Evolutionary conservation across 108 stramenopile species (phyloP).

Genomic region (Skeletonema marinoi): DNA sequence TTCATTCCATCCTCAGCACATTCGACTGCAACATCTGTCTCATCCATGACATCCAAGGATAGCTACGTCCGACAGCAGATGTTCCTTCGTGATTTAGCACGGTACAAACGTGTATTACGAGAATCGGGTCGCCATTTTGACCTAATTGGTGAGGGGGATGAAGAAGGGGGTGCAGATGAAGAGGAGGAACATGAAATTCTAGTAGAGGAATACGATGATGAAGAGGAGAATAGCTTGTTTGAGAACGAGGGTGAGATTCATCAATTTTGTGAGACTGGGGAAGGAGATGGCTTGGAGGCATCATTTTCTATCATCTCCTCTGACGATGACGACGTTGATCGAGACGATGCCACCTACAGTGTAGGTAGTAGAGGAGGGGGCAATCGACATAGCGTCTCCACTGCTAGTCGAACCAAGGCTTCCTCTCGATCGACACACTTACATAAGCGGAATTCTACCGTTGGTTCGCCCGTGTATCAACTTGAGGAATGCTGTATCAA

Average conservation of each 20-base stretch:
- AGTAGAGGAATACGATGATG: neutral
- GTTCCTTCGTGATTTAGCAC: slow-evolving; percentile 9
- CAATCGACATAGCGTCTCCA: neutral
- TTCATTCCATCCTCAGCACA: slow-evolving; percentile 5
- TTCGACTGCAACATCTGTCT: neutral
- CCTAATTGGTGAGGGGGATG: neutral
- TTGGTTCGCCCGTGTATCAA: slow-evolving; percentile 10
- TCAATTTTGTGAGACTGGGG: neutral
- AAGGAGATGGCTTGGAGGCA: neutral
- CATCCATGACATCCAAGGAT: slow-evolving; percentile 29
- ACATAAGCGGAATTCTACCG: neutral
- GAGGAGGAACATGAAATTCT: neutral
- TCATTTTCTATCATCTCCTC: neutral
- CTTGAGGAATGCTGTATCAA: slow-evolving; percentile 31
- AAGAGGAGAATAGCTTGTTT: neutral
- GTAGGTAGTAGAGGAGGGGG: neutral
- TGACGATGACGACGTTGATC: neutral
- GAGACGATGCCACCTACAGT: neutral
- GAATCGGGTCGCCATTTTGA: neutral
- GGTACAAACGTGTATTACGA: neutral
- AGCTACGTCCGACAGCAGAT: slow-evolving; percentile 28
- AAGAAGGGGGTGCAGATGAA: neutral
- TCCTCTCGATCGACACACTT: neutral
- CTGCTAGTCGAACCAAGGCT: neutral
- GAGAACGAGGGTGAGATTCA: neutral